These are phyloP conservation scores for Cerrena zonata DNA, from an alignment of 1,284 basidiomycete species.

Conservation along the genomic window DNA sequence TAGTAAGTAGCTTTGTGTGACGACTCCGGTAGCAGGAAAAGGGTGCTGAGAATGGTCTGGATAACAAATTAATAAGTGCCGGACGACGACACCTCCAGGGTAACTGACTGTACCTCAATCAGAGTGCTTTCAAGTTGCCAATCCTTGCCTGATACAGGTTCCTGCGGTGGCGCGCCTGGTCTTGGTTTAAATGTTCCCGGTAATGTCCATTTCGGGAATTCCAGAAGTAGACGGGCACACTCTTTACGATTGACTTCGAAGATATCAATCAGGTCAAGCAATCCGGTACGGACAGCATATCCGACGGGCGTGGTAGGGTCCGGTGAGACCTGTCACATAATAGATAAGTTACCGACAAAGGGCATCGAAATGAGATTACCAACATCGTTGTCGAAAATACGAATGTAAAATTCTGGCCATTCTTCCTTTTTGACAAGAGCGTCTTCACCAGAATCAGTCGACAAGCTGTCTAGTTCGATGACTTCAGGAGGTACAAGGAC, in stretches of 20 bases:
- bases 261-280: slow-evolving; percentile 84
- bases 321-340: slow-evolving; percentile 60
- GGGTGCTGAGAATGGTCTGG: slow-evolving; percentile 70
- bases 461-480: slow-evolving; percentile 68
- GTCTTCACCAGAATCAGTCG: slow-evolving; percentile 58
- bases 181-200: slow-evolving; percentile 79
- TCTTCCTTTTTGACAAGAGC: slow-evolving; percentile 70
- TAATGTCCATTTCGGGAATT: slow-evolving; percentile 82
- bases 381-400: slow-evolving; percentile 78
- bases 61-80: slow-evolving; percentile 4
- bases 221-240: slow-evolving; percentile 80
- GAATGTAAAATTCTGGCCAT: slow-evolving; percentile 67
- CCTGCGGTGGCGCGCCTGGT: slow-evolving; percentile 46
- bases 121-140: slow-evolving; percentile 78
- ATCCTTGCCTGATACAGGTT: slow-evolving; percentile 52
- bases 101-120: slow-evolving; percentile 59
- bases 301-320: slow-evolving; percentile 68
- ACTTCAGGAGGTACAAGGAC: slow-evolving; percentile 85
- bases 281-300: slow-evolving; percentile 72
- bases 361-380: slow-evolving; percentile 23
- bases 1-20: slow-evolving; percentile 83
- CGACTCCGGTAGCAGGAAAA: slow-evolving; percentile 75
- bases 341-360: not conserved
- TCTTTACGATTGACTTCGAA: slow-evolving; percentile 97
- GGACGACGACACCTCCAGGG: too few relatives aligned